Evolutionary conservation across 345 rosid genomes (phyloP), one percentile per base, ranked within the genome.

Genomic region (Aquilaria sinensis): DNA sequence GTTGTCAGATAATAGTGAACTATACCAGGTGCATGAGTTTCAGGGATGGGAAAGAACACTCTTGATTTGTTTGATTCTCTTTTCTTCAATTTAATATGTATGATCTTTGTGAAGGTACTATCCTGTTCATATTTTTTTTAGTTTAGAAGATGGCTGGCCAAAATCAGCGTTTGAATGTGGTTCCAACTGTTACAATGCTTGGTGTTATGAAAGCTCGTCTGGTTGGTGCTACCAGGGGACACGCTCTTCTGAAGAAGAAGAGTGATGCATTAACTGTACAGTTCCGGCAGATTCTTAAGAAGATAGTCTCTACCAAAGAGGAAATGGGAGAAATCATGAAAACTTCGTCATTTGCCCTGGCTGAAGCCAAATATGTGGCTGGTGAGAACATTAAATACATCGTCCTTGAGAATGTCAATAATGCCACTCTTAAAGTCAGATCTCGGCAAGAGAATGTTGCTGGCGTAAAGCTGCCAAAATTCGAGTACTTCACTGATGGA

Each of bases 211-310:
- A 91, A 83, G 86, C 88, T 10, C 86, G 97, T 59, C 91, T 88
- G 47, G 67, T 88, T 41, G 97, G 97, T 46, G 97, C 97, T 14
- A 91, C 96, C 11, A 86, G 96, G 79, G 96, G 98, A 30, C 96
- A 87, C 78, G 96, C 96, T 62, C 90, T 92, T 32, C 96, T 89
- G 58, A 92, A 89, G 84, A 89, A 92, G 80, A 92, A 92, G 91
- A 89, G 98, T 67, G 98, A 92, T 80, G 98, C 98, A 65, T 67
- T 89, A 57, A 92, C 91, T 4, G 96, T 85, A 65, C 96, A 92
- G 68, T 92, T 92, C 53, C 87, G 98, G 5, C 88, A 80, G 56
- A 85, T 89, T 66, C 90, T 89, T 10, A 87, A 92, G 81, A 85
- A 83, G 58, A 92, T 85, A 10, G 96, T 92, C 53, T 70, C 85